Conservation (phyloP, 2,329 filamentous ascomycete genomes). For the Claviceps maximensis region DNA sequence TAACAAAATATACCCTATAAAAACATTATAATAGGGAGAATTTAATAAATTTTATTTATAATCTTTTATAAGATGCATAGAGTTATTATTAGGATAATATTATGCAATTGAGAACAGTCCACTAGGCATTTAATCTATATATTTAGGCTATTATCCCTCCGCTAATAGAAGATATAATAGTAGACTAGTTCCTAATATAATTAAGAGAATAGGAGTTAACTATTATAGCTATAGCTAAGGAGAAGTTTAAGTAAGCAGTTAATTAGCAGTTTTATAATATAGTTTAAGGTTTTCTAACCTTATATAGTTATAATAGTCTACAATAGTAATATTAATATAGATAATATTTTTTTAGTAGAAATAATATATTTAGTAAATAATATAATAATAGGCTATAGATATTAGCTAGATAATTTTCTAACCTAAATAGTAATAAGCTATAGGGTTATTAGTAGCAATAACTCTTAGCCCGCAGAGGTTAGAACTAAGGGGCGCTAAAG, state of each 20-base stretch:
- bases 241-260: too few relatives aligned
- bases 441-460: too few relatives aligned
- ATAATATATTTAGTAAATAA: neutral
- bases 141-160: neutral
- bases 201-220: neutral
- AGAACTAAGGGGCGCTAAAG: too few relatives aligned
- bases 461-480: too few relatives aligned
- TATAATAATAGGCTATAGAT: neutral
- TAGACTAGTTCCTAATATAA: neutral
- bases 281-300: neutral
- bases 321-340: neutral
- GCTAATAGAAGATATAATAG: neutral
- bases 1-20: neutral
- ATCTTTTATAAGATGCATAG: neutral
- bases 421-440: neutral
- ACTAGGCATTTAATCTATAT: neutral
- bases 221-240: too few relatives aligned
- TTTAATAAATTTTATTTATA: neutral
- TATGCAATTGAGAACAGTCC: neutral
- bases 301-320: neutral
- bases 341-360: neutral
- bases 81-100: neutral
- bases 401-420: too few relatives aligned
- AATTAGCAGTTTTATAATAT: neutral
- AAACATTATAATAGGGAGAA: neutral